Evolutionary conservation across 805 yeast species (phyloP).

Genomic region (Myxozyma nipponensis): DNA sequence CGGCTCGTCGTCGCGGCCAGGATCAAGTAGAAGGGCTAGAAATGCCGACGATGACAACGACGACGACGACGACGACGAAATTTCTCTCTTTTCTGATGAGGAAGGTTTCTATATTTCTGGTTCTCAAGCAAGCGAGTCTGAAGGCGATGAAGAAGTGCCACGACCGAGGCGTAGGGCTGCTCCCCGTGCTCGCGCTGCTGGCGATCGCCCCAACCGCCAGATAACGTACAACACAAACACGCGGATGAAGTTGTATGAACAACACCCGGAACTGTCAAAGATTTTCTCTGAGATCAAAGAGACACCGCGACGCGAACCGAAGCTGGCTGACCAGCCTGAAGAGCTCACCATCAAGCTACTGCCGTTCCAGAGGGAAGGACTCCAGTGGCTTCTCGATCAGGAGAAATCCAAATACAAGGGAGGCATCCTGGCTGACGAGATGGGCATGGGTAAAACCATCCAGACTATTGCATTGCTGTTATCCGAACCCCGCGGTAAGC

Average conservation of each 20-base stretch:
- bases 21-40: neutral
- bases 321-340: slow-evolving; percentile 65
- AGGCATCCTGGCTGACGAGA: slow-evolving; percentile 95
- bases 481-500: slow-evolving; percentile 50
- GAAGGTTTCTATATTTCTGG: neutral
- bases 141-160: slow-evolving; percentile 7
- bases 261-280: slow-evolving; percentile 73
- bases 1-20: neutral
- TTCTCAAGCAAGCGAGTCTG: neutral
- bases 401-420: slow-evolving; percentile 78
- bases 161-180: neutral
- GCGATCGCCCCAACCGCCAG: slow-evolving; percentile 6
- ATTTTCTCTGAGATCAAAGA: slow-evolving; percentile 64
- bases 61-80: neutral
- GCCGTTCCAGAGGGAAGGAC: slow-evolving; percentile 92
- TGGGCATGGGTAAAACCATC: slow-evolving; percentile 99
- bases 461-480: slow-evolving; percentile 89
- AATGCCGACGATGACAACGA: neutral
- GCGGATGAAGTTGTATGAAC: slow-evolving; percentile 51
- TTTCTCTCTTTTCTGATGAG: slow-evolving; percentile 10
- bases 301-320: slow-evolving; percentile 42
- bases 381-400: slow-evolving; percentile 81
- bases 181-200: neutral
- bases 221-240: slow-evolving; percentile 18
- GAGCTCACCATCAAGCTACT: slow-evolving; percentile 69